A percentile compares a stretch with the other conserved stretches of the same genome.
Evolutionary conservation across 345 rosid species (phyloP).

Genomic region (Eucalyptus brandiana): DNA sequence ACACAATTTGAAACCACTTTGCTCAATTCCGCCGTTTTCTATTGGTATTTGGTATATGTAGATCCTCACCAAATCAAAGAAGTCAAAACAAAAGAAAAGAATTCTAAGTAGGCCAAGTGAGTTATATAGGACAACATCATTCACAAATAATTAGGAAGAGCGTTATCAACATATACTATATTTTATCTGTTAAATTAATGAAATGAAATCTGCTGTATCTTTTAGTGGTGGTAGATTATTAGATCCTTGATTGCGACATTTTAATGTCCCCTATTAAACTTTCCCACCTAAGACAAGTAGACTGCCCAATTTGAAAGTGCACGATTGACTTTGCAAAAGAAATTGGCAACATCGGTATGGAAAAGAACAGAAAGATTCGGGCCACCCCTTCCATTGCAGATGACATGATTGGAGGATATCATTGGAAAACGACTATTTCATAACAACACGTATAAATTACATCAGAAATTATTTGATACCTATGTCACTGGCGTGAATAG

Average conservation of each 20-base stretch:
- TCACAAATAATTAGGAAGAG: neutral
- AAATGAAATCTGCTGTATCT: neutral
- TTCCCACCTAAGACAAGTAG: neutral
- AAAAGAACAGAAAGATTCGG: neutral
- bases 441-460: neutral
- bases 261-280: neutral
- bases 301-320: neutral
- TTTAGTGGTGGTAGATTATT: neutral
- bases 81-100: neutral
- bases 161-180: neutral
- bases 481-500: neutral
- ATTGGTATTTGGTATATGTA: neutral
- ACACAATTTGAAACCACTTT: neutral
- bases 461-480: neutral
- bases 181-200: neutral
- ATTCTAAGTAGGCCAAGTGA: neutral
- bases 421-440: neutral
- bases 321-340: neutral
- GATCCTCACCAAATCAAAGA: neutral
- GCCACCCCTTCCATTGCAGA: neutral
- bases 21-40: neutral
- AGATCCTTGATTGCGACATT: neutral
- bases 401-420: neutral
- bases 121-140: neutral
- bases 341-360: neutral